A percentile compares a stretch with the other conserved stretches of the same genome.
phyloP scores from a whole-genome alignment of 108 stramenopile genomes.

The Cyclotella baltica region DNA sequence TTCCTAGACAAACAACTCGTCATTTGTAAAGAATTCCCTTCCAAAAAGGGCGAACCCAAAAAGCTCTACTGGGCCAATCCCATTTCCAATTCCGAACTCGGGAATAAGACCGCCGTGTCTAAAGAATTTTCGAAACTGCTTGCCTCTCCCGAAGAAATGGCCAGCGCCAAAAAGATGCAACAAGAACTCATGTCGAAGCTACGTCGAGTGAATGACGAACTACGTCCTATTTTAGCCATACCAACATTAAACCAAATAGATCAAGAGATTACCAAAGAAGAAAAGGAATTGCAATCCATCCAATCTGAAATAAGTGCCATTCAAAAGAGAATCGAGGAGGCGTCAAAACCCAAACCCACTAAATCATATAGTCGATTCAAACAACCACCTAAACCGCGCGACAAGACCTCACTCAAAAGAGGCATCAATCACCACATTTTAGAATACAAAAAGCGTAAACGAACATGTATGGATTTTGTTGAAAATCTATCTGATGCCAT shows the following conservation, averaged over 20 bases:
- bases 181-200: conserved; percentile 33
- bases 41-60: conserved; percentile 57
- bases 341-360: conserved; percentile 14
- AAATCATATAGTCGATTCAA: conserved; percentile 5
- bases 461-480: conserved; percentile 86
- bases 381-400: conserved; percentile 24
- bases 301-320: conserved; percentile 41
- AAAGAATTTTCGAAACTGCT: conserved; percentile 35
- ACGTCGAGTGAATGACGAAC: conserved; percentile 33
- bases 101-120: conserved; percentile 23
- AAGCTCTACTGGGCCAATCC: conserved; percentile 76
- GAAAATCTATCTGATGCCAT: conserved; percentile 85
- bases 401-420: conserved; percentile 58
- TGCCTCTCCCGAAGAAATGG: conserved; percentile 52
- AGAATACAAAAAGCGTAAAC: conserved; percentile 79
- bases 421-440: conserved; percentile 77
- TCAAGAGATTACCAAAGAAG: conserved; percentile 29
- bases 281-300: conserved; percentile 50
- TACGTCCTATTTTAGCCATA: conserved; percentile 43
- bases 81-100: conserved; percentile 9
- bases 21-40: conserved; percentile 71
- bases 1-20: conserved; percentile 75
- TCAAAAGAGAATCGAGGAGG: conserved; percentile 24
- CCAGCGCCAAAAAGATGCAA: conserved; percentile 33
- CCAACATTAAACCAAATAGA: conserved; percentile 71